Evolutionary conservation across 169 alveolate species (phyloP).

Genomic region (Eimeria necatrix): DNA sequence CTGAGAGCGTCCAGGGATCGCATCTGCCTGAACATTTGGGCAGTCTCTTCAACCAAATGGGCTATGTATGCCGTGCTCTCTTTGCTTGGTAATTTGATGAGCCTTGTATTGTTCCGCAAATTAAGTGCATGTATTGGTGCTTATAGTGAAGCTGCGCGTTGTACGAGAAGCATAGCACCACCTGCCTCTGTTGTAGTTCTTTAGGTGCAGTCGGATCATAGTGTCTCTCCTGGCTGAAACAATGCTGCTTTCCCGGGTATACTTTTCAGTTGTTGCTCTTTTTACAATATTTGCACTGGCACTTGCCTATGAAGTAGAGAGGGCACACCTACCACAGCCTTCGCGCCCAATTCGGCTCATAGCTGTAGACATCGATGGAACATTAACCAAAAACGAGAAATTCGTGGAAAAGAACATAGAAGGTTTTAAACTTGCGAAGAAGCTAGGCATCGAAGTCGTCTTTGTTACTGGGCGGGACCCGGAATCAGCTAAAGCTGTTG

Average conservation of each 20-base stretch:
- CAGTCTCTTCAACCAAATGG: too few relatives aligned
- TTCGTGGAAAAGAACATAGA: conserved; percentile 12
- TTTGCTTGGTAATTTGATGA: too few relatives aligned
- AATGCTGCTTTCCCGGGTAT: conserved; percentile 10
- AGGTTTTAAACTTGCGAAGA: conserved; percentile 16
- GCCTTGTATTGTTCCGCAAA: too few relatives aligned
- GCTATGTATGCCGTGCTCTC: too few relatives aligned
- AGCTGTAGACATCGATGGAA: conserved; percentile 56
- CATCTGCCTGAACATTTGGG: too few relatives aligned
- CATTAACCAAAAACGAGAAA: neutral
- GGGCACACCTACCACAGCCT: neutral
- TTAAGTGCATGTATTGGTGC: too few relatives aligned
- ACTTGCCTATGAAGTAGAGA: neutral
- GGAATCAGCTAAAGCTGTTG: neutral
- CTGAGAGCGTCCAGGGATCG: too few relatives aligned
- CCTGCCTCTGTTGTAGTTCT: too few relatives aligned
- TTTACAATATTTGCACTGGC: neutral
- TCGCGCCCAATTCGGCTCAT: conserved; percentile 52
- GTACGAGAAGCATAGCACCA: too few relatives aligned
- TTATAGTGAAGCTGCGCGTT: too few relatives aligned
- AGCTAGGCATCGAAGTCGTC: conserved; percentile 29
- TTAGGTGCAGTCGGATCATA: neutral
- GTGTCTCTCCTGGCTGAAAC: neutral
- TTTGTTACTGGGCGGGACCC: conserved; percentile 59
- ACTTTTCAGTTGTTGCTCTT: neutral